phyloP scores from a whole-genome alignment of 306 rosid genomes.

The Acacia crassicarpa region DNA sequence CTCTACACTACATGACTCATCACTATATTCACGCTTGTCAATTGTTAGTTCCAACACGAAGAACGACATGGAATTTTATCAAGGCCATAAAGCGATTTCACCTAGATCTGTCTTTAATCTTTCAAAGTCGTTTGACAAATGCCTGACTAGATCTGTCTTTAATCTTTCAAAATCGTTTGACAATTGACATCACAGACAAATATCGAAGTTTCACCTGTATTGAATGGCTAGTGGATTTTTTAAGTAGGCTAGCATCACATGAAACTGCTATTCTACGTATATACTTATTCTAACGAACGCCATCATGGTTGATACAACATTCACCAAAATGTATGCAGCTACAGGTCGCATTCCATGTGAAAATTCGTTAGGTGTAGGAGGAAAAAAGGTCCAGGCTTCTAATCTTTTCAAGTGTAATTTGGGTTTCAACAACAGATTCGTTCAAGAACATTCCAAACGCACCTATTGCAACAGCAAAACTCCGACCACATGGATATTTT shows the following conservation, averaged over 20 bases:
- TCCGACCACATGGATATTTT: background rate
- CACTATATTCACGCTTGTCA: background rate
- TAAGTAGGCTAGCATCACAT: background rate
- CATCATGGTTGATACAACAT: background rate
- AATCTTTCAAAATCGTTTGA: background rate
- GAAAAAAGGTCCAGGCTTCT: background rate
- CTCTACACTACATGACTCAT: background rate
- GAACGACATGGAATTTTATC: background rate
- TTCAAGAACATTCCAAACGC: background rate
- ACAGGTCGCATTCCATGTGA: background rate
- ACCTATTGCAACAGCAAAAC: constrained; percentile 9
- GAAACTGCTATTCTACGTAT: background rate
- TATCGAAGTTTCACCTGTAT: background rate
- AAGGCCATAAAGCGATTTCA: background rate
- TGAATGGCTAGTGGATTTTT: background rate
- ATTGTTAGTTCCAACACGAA: background rate
- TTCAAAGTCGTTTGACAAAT: background rate
- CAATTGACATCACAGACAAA: background rate
- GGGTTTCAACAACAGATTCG: constrained; percentile 5
- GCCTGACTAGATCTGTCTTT: background rate
- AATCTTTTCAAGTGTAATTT: constrained; percentile 1
- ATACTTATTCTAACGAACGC: background rate
- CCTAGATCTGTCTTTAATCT: background rate
- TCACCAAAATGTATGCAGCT: background rate
- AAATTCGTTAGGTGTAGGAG: background rate